phyloP scores from a whole-genome alignment of 2,329 filamentous ascomycete species.

The Neonectria punicea region DNA sequence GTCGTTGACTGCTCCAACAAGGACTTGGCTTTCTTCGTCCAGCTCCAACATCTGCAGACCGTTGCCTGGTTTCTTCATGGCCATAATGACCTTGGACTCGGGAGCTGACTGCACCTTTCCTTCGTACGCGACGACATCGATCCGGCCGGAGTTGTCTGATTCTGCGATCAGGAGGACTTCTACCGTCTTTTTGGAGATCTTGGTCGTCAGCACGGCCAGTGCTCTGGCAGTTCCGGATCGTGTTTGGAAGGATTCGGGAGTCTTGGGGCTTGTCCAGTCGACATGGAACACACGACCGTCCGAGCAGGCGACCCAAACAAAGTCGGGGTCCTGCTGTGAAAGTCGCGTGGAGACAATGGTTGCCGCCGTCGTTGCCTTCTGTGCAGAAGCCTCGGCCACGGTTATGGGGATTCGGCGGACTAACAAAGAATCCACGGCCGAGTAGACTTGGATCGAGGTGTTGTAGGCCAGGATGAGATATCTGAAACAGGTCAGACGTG shows the following conservation, averaged over 20 bases:
- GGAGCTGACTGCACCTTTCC: conserved; percentile 43
- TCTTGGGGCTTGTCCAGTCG: conserved; percentile 64
- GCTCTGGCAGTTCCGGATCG: conserved; percentile 57
- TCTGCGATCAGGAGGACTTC: conserved; percentile 63
- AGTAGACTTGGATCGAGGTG: conserved; percentile 82
- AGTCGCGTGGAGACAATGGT: conserved; percentile 56
- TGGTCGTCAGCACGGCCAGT: conserved; percentile 55
- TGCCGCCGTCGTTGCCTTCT: conserved; percentile 39
- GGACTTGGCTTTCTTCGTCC: conserved; percentile 64
- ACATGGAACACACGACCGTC: conserved; percentile 67
- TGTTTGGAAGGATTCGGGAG: conserved; percentile 55
- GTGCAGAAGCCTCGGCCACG: conserved; percentile 41
- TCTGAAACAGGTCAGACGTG: conserved; percentile 54
- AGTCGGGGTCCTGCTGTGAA: conserved; percentile 53
- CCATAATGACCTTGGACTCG: conserved; percentile 50
- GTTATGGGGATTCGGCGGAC: conserved; percentile 74
- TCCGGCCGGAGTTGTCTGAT: conserved; percentile 48
- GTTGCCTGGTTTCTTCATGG: conserved; percentile 48
- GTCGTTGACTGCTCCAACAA: conserved; percentile 58
- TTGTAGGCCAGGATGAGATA: conserved; percentile 80
- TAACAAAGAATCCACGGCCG: conserved; percentile 82
- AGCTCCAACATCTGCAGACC: conserved; percentile 57
- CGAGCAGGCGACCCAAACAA: conserved; percentile 70
- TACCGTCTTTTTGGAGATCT: conserved; percentile 45
- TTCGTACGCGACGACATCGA: conserved; percentile 60